A percentile compares a stretch with the other conserved stretches of the same genome.
Conservation (phyloP, 371 early-diverging fungal genomes). For the Blakeslea trispora region DNA sequence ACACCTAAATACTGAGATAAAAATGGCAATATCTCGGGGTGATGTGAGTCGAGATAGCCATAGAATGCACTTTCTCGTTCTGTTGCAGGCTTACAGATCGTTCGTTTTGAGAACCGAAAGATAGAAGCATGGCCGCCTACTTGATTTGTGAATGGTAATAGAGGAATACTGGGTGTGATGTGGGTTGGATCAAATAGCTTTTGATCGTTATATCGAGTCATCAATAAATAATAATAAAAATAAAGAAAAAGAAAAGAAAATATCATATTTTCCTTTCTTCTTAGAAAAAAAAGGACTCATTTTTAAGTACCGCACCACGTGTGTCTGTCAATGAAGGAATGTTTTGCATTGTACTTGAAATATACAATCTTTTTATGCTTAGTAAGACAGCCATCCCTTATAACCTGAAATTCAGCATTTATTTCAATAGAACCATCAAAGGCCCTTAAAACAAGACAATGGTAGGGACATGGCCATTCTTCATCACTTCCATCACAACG, state of each 20-base stretch:
- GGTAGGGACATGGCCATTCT: slow-evolving; percentile 62
- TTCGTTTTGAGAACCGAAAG: slow-evolving; percentile 39
- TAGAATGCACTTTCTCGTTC: slow-evolving; percentile 35
- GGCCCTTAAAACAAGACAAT: slow-evolving; percentile 56
- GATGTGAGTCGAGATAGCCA: slow-evolving; percentile 26
- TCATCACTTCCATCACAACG: slow-evolving; percentile 61
- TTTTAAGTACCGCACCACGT: neutral
- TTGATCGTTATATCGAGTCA: neutral
- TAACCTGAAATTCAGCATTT: too few species aligned
- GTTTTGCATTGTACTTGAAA: too few species aligned
- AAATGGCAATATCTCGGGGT: slow-evolving; percentile 34
- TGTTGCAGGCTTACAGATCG: slow-evolving; percentile 41
- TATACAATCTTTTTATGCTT: too few species aligned
- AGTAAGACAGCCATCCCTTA: too few species aligned
- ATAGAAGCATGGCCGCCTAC: slow-evolving; percentile 48
- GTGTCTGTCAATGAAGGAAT: neutral
- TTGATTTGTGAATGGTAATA: slow-evolving; percentile 42
- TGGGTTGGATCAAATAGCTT: slow-evolving; percentile 14
- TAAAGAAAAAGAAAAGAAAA: neutral
- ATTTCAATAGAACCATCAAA: too few species aligned
- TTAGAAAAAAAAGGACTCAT: neutral
- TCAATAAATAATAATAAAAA: slow-evolving; percentile 1
- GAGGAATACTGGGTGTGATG: slow-evolving; percentile 24
- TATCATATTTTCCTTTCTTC: too few species aligned
- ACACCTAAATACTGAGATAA: slow-evolving; percentile 39